phyloP scores from a whole-genome alignment of 1,139 yeast genomes.

The Protomyces inouyei region DNA sequence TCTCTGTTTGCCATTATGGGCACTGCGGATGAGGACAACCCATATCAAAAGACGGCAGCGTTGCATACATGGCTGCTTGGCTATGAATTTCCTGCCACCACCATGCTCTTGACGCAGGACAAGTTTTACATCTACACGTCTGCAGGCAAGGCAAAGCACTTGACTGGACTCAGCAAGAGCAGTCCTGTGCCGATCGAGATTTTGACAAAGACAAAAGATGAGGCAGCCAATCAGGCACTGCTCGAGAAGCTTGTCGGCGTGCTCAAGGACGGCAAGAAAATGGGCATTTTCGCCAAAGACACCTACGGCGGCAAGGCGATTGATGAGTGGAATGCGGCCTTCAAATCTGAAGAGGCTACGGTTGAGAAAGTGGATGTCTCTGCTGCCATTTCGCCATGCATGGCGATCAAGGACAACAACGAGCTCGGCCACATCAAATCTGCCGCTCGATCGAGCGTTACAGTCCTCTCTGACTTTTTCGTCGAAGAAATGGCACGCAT shows the following conservation, averaged over 20 bases:
- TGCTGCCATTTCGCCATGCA: slow-evolving; percentile 51
- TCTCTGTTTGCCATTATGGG: slow-evolving; percentile 70
- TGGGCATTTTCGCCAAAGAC: slow-evolving; percentile 69
- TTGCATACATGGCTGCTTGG: slow-evolving; percentile 91
- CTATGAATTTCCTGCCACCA: slow-evolving; percentile 91
- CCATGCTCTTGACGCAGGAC: slow-evolving; percentile 58
- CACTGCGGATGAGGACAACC: slow-evolving; percentile 78
- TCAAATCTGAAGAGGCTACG: slow-evolving; percentile 39
- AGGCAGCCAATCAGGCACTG: slow-evolving; percentile 62
- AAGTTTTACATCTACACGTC: slow-evolving; percentile 69
- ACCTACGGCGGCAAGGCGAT: slow-evolving; percentile 75
- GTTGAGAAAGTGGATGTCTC: slow-evolving; percentile 55
- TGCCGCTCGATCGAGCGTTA: slow-evolving; percentile 75
- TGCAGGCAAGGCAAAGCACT: slow-evolving; percentile 45
- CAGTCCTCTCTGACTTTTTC: slow-evolving; percentile 69
- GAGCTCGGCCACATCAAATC: slow-evolving; percentile 56
- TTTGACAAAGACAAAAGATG: slow-evolving; percentile 77
- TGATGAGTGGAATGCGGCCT: slow-evolving; percentile 55
- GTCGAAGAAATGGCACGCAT: slow-evolving; percentile 83
- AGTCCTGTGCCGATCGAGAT: slow-evolving; percentile 51
- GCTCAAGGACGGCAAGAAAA: slow-evolving; percentile 37
- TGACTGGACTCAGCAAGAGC: slow-evolving; percentile 1
- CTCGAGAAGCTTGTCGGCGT: slow-evolving; percentile 58
- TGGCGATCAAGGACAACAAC: slow-evolving; percentile 75
- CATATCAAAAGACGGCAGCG: slow-evolving; percentile 83